These are phyloP conservation scores for Cardamine chenopodiifolia DNA, from an alignment of 345 rosid genomes.

Conservation along the genomic window DNA sequence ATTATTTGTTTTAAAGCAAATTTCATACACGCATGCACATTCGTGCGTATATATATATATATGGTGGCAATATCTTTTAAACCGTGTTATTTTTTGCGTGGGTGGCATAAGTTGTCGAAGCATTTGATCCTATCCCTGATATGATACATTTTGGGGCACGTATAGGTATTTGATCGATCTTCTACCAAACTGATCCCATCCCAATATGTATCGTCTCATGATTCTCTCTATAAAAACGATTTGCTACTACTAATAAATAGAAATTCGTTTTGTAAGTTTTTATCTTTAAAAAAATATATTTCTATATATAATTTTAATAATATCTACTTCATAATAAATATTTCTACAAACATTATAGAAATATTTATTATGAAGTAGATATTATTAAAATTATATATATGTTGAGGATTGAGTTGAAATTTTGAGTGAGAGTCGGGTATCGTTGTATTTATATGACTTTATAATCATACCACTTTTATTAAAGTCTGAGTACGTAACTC, in stretches of 20 bases:
- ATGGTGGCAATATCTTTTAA: neutral
- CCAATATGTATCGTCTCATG: neutral
- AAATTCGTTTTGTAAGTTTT: neutral
- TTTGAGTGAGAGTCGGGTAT: slow-evolving; percentile 6
- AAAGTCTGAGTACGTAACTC: neutral
- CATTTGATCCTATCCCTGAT: neutral
- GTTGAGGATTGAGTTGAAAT: neutral
- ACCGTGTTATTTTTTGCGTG: slow-evolving; percentile 20
- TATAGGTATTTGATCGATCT: slow-evolving; percentile 5
- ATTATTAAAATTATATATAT: neutral
- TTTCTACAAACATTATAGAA: neutral
- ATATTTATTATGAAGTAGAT: neutral
- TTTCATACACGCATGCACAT: slow-evolving; percentile 3
- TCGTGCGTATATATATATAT: neutral
- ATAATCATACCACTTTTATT: neutral
- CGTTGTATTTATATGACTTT: slow-evolving; percentile 3
- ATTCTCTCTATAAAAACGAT: neutral
- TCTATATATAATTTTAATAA: too few relatives aligned
- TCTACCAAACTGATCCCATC: neutral
- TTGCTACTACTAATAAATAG: neutral
- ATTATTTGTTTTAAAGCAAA: neutral
- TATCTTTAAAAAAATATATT: neutral
- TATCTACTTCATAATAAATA: too few relatives aligned
- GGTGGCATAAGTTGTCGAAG: slow-evolving; percentile 12
- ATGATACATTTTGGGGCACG: slow-evolving; percentile 6